Conservation (phyloP, 139 green algal species). For the Closterium sp. region DNA sequence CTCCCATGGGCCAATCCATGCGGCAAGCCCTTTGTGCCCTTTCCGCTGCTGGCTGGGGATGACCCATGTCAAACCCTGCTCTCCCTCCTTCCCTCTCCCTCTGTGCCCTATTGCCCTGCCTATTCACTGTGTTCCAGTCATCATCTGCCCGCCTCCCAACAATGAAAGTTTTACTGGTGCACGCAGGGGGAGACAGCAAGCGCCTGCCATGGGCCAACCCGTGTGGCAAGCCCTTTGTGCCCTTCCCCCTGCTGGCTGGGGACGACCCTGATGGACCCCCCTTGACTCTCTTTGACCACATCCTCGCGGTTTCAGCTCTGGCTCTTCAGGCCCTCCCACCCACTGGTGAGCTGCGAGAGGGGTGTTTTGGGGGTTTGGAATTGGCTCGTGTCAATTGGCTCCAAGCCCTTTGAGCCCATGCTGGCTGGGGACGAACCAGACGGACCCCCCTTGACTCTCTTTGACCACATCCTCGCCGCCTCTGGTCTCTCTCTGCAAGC, state of each 20-base stretch:
- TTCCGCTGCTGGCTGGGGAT: no score
- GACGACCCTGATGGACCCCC: conserved; percentile 41
- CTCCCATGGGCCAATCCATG: no score
- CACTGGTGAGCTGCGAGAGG: neutral
- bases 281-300: conserved; percentile 48
- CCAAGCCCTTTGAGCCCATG: conserved; percentile 43
- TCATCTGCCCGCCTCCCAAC: neutral
- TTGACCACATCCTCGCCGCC: conserved; percentile 46
- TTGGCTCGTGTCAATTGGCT: no score
- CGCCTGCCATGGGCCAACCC: conserved; percentile 46
- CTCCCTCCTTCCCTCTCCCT: no score
- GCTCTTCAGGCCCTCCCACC: neutral
- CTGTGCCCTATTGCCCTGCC: no score
- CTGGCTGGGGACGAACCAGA: conserved; percentile 31
- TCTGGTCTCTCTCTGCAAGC: conserved; percentile 3
- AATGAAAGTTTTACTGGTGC: conserved; percentile 40
- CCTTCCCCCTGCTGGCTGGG: conserved; percentile 22
- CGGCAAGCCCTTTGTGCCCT: no score
- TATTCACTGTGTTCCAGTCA: no score
- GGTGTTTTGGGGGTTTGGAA: no score
- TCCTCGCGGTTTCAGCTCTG: conserved; percentile 26
- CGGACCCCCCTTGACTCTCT: conserved; percentile 26
- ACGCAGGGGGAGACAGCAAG: conserved; percentile 53
- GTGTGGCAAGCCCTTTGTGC: conserved; percentile 45
- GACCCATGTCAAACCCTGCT: no score